Conservation (phyloP, 2,329 filamentous ascomycete species). For the Colletotrichum theobromicola region DNA sequence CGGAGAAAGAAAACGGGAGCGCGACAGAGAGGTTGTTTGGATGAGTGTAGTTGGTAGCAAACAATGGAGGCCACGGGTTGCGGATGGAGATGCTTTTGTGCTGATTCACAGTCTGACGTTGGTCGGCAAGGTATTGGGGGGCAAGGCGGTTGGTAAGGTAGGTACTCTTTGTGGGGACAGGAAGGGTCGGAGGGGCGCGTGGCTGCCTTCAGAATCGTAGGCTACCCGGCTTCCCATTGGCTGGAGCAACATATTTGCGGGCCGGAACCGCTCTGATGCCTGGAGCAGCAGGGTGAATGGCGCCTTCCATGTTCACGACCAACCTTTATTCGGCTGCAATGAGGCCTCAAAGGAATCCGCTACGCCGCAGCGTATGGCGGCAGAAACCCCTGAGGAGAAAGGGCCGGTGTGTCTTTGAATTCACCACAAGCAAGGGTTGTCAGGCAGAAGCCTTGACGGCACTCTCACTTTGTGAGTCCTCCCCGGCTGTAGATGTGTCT, state of each 20-base stretch:
- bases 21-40: not conserved
- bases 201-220: not conserved
- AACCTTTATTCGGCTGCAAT: not conserved
- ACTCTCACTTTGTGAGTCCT: not conserved
- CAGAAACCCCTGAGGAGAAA: not conserved
- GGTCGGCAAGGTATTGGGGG: not conserved
- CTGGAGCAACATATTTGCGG: not conserved
- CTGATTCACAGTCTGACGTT: constrained; percentile 6
- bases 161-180: not conserved
- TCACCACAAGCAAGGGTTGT: not conserved
- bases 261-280: not conserved
- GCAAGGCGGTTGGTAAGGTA: not conserved
- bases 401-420: not conserved
- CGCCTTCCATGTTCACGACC: not conserved
- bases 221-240: not conserved
- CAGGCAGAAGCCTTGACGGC: not conserved
- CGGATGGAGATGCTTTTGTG: not conserved
- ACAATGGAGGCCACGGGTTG: not conserved
- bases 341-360: not conserved
- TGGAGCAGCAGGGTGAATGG: not conserved
- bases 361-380: not conserved
- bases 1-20: not conserved
- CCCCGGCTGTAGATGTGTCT: not conserved
- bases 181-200: not conserved
- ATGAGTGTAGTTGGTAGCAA: not conserved